phyloP scores from a whole-genome alignment of 495 filamentous ascomycete species.

The Aspergillus panamensis region DNA sequence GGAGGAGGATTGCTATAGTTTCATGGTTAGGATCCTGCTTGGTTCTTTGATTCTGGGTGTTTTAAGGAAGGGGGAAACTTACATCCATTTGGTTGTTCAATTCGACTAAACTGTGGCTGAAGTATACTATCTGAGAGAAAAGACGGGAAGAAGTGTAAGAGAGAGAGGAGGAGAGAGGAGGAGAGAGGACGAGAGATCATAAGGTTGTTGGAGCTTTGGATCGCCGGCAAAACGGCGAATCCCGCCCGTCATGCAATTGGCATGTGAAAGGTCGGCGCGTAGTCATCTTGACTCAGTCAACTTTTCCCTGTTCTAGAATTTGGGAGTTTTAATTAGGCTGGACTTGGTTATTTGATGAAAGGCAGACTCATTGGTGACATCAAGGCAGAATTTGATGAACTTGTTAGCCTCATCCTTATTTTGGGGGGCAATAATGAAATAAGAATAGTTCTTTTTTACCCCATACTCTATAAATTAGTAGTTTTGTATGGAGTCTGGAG shows the following conservation, averaged over 20 bases:
- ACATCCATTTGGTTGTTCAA: conserved; percentile 15
- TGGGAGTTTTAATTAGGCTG: too few species aligned
- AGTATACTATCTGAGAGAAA: neutral
- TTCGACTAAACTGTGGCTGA: neutral
- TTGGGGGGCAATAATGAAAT: too few species aligned
- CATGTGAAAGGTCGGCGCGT: conserved; percentile 13
- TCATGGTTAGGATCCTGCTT: conserved; percentile 18
- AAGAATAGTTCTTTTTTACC: too few species aligned
- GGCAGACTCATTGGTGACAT: too few species aligned
- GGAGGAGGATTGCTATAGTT: conserved; percentile 16
- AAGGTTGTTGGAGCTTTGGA: neutral
- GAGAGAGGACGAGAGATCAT: neutral
- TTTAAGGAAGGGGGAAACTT: neutral
- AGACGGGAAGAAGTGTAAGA: neutral
- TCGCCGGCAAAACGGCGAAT: conserved; percentile 13
- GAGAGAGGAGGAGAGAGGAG: conserved; percentile 7
- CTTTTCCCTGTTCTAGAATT: too few species aligned
- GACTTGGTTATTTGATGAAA: too few species aligned
- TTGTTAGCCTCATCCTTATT: too few species aligned
- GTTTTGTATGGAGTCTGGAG: too few species aligned
- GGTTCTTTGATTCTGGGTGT: neutral
- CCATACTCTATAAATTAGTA: too few species aligned
- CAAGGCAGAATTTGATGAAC: too few species aligned
- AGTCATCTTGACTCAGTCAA: neutral
- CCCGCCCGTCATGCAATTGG: conserved; percentile 8